phyloP scores from a whole-genome alignment of 768 basidiomycete genomes.

The Tephrocybe rancida region DNA sequence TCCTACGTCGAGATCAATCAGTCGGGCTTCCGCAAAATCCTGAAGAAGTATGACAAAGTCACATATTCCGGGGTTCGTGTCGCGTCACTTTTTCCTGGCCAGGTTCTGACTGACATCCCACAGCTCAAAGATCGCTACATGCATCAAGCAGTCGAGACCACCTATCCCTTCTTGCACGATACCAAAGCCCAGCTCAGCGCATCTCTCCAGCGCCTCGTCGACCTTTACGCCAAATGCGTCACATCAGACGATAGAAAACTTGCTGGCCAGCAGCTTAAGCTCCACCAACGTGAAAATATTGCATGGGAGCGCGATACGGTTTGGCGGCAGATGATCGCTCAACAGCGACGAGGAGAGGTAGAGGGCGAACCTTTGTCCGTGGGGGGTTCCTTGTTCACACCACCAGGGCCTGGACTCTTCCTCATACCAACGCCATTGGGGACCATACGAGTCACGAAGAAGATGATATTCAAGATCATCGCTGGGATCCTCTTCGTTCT shows the following conservation, averaged over 20 bases:
- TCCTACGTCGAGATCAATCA: conserved; percentile 92
- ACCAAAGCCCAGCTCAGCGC: conserved; percentile 66
- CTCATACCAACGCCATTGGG: conserved; percentile 70
- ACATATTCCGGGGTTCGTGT: conserved; percentile 62
- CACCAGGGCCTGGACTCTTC: conserved; percentile 47
- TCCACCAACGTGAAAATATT: conserved; percentile 90
- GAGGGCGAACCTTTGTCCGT: conserved; percentile 27
- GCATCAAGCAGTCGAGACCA: conserved; percentile 64
- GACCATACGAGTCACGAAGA: conserved; percentile 62
- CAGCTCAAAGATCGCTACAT: conserved; percentile 82
- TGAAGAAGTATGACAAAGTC: conserved; percentile 99
- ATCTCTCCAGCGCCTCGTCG: conserved; percentile 59
- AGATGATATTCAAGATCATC: conserved; percentile 56
- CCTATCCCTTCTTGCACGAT: conserved; percentile 65
- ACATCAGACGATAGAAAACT: conserved; percentile 65
- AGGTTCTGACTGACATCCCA: neutral
- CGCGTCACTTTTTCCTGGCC: neutral
- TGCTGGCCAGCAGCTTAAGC: conserved; percentile 81
- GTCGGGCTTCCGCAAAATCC: conserved; percentile 91
- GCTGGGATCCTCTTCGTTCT: conserved; percentile 60
- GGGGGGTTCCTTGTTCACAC: conserved; percentile 51
- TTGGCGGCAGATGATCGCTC: conserved; percentile 94
- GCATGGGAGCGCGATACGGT: conserved; percentile 98
- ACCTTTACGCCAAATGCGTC: conserved; percentile 85
- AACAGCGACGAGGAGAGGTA: conserved; percentile 69